Percentiles rank a stretch among this genome's conserved stretches.
These are phyloP conservation scores for Lasiosphaeriaceae sp. DNA, from an alignment of 495 filamentous ascomycete genomes.

Conservation along the genomic window DNA sequence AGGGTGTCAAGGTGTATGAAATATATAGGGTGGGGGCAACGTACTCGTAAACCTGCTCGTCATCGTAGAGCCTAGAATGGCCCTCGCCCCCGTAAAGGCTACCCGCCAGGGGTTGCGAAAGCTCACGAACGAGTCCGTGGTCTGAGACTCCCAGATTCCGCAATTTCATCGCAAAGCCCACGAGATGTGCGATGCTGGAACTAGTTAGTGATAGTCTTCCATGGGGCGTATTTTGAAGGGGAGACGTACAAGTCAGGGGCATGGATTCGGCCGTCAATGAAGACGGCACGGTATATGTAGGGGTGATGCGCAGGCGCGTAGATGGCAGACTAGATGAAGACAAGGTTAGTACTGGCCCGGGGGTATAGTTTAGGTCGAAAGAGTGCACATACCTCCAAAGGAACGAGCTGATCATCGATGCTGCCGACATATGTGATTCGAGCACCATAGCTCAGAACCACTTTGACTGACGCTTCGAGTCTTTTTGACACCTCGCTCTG, in stretches of 20 bases:
- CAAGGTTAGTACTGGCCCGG: too few species aligned
- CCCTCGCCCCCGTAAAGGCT: slow-evolving; percentile 90
- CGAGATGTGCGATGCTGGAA: slow-evolving; percentile 71
- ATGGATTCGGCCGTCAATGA: slow-evolving; percentile 90
- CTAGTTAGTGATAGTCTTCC: not conserved
- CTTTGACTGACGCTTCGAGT: slow-evolving; percentile 71
- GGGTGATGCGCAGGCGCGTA: slow-evolving; percentile 82
- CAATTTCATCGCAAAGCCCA: slow-evolving; percentile 89
- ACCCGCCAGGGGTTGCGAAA: slow-evolving; percentile 83
- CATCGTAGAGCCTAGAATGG: slow-evolving; percentile 90
- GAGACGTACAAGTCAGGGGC: slow-evolving; percentile 76
- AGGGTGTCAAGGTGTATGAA: not conserved
- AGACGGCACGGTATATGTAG: slow-evolving; percentile 88
- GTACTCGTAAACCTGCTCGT: slow-evolving; percentile 81
- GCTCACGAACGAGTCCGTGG: slow-evolving; percentile 87
- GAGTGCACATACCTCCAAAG: slow-evolving; percentile 62
- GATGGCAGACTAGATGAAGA: slow-evolving; percentile 61
- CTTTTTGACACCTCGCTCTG: slow-evolving; percentile 76
- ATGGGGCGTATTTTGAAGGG: not conserved
- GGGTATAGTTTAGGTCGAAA: slow-evolving; percentile 1
- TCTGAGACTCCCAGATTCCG: slow-evolving; percentile 89
- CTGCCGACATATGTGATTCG: slow-evolving; percentile 83
- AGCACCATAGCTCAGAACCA: slow-evolving; percentile 69
- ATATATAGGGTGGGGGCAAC: slow-evolving; percentile 13
- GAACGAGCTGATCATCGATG: slow-evolving; percentile 95